phyloP scores from a whole-genome alignment of 176 grass and related monocot species.

The Guadua angustifolia region DNA sequence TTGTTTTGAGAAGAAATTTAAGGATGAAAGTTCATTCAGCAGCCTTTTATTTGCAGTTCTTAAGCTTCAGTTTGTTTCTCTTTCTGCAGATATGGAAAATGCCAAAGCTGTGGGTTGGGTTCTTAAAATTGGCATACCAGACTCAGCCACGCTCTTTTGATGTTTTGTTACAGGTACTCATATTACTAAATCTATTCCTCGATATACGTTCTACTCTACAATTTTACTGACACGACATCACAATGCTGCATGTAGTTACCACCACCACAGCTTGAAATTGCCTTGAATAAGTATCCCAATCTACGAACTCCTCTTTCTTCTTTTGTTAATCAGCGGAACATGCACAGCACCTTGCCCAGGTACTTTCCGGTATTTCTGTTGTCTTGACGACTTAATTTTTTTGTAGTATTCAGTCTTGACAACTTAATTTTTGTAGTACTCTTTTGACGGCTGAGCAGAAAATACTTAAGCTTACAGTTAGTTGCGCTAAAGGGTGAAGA shows the following conservation, averaged over 20 bases:
- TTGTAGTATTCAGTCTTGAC: constrained; percentile 15
- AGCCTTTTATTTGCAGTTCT: background rate
- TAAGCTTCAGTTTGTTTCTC: constrained; percentile 21
- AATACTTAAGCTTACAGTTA: constrained; percentile 24
- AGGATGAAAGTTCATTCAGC: constrained; percentile 7
- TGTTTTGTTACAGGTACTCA: constrained; percentile 79
- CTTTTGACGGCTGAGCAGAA: constrained; percentile 21
- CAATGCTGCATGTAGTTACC: constrained; percentile 66
- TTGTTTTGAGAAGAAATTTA: constrained; percentile 10
- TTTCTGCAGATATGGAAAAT: constrained; percentile 93
- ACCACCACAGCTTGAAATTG: constrained; percentile 68
- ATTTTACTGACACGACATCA: constrained; percentile 52
- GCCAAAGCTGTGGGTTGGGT: constrained; percentile 94
- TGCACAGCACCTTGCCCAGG: constrained; percentile 73
- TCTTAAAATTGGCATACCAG: constrained; percentile 89
- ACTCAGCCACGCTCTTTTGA: constrained; percentile 92
- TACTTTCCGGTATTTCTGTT: constrained; percentile 34
- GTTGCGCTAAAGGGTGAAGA: constrained; percentile 13
- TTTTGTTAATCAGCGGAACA: constrained; percentile 68
- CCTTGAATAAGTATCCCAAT: constrained; percentile 71
- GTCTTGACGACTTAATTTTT: constrained; percentile 14
- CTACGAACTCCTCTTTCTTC: constrained; percentile 69
- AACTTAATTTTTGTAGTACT: background rate
- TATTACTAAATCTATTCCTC: constrained; percentile 18
- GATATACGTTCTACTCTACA: background rate